Evolutionary conservation across 805 yeast species (phyloP).

Genomic region (Torulaspora gathmanii): DNA sequence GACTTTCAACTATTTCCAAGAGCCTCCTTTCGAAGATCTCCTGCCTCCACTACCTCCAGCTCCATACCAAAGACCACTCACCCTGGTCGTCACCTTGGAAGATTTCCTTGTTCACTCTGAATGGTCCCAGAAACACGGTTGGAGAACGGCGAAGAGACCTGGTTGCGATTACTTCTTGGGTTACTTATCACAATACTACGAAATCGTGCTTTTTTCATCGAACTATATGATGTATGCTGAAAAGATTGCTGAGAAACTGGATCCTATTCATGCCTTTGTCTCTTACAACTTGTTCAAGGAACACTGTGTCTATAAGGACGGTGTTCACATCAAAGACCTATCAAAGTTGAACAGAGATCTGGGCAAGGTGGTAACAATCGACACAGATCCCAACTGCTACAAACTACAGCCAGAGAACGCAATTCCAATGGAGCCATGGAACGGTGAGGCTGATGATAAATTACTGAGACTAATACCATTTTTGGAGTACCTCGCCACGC

Average conservation of each 20-base stretch:
- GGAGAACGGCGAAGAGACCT: conserved; percentile 99
- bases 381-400: conserved; percentile 66
- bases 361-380: conserved; percentile 72
- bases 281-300: conserved; percentile 86
- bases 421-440: conserved; percentile 81
- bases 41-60: conserved; percentile 89
- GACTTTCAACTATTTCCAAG: conserved; percentile 77
- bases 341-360: conserved; percentile 87
- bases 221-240: conserved; percentile 84
- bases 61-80: conserved; percentile 86
- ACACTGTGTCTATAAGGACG: conserved; percentile 80
- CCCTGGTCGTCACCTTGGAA: conserved; percentile 83
- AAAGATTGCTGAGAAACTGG: conserved; percentile 78
- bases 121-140: conserved; percentile 88
- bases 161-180: conserved; percentile 96
- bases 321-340: conserved; percentile 84
- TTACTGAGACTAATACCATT: conserved; percentile 82
- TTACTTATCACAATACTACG: conserved; percentile 91
- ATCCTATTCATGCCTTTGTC: conserved; percentile 86
- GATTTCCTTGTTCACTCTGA: conserved; percentile 86
- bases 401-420: conserved; percentile 91
- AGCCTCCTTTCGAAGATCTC: conserved; percentile 89
- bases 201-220: conserved; percentile 84
- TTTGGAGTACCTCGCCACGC: conserved; percentile 90
- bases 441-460: conserved; percentile 75